Evolutionary conservation across 306 rosid species (phyloP).

Genomic region (Citrullus amarus): DNA sequence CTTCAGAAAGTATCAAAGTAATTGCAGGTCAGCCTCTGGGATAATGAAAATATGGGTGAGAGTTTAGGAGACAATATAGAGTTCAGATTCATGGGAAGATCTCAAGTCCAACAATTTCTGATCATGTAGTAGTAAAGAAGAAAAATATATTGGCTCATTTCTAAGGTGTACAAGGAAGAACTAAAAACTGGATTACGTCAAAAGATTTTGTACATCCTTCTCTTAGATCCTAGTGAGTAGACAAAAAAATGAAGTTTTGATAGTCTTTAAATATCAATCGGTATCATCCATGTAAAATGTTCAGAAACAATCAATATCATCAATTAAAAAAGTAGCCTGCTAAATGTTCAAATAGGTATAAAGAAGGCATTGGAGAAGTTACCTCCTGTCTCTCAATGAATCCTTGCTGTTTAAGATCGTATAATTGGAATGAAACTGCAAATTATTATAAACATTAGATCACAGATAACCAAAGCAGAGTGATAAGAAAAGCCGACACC

Average conservation of each 20-base stretch:
- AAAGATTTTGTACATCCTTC: background rate
- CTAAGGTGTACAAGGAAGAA: background rate
- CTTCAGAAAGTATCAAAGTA: background rate
- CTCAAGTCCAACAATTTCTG: background rate
- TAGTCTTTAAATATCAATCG: background rate
- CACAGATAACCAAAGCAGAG: background rate
- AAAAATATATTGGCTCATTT: background rate
- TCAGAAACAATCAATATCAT: background rate
- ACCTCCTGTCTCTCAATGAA: constrained; percentile 71
- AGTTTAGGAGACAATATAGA: background rate
- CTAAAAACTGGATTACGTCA: background rate
- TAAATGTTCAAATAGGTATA: background rate
- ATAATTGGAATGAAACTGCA: constrained; percentile 71
- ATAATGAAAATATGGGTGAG: background rate
- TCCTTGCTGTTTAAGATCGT: constrained; percentile 75
- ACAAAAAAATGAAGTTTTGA: background rate
- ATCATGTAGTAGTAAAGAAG: background rate
- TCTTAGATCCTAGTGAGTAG: background rate
- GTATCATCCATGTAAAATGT: background rate
- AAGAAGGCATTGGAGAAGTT: background rate
- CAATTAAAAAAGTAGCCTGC: too few relatives aligned
- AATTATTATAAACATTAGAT: constrained; percentile 10
- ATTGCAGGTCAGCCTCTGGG: background rate
- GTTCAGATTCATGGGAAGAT: background rate
- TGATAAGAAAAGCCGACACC: background rate